Evolutionary conservation across 345 rosid species (phyloP), one percentile per base, ranked within the genome.

Genomic region (Brassica juncea): DNA sequence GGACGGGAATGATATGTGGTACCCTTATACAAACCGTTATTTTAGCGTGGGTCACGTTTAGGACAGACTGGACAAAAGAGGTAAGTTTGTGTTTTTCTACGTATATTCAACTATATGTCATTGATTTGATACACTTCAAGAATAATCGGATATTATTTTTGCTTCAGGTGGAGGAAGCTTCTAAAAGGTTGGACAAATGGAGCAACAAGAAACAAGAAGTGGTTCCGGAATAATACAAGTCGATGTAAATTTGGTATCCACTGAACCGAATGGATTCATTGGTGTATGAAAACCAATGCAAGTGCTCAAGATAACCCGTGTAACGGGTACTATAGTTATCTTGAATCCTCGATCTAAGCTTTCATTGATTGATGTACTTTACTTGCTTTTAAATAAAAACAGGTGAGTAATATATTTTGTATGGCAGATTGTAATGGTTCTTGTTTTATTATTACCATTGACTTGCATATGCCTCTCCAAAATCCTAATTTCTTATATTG

Each of bases 1-100:
- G 94, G 92, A 57, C 82, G 1, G 97, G 97, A 6, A 88, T 88
- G 97, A 84, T 91, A 0, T 84, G 86, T 30, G 97, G 97, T 58
- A 88, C 92, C 0, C 0, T 71, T 19, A 81, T 88, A 83, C 94
- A 89, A 76, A 88, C 97, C 30, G 15, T 85, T 28, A 89, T 91
- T 44, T 77, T 91, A 58, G 42, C 82, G 10, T 88, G 94, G 94
- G 84, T 87, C 39, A 88, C 90, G 25, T 81, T 79, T 71, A 80
- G 89, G 4, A 87, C 94, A 0, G 87, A 91, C 59, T 88, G 97
- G 97, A 66, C 73, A 35, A 88, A 86, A 78, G 92, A 89, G 86
- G 94, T 83, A 71, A 8, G 8, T 28, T 30, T 73, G 23, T 21
- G n/a, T 37, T 39, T 71, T 6, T n/a, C 21, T 71, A 52, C 1